phyloP scores from a whole-genome alignment of 2,329 filamentous ascomycete species.

The Colletotrichum nymphaeae region DNA sequence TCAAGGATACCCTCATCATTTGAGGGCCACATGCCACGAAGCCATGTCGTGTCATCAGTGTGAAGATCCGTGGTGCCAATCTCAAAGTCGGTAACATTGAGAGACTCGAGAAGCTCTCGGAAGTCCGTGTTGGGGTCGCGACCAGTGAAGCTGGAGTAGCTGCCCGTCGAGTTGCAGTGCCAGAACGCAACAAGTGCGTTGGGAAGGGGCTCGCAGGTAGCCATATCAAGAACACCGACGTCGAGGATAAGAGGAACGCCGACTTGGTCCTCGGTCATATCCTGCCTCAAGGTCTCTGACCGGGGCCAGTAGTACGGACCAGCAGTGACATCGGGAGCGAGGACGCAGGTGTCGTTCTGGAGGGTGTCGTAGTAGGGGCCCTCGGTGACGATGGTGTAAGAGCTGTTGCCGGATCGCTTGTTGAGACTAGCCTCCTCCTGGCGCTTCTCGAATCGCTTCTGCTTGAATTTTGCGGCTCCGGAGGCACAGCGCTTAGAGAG shows the following conservation, averaged over 20 bases:
- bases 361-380: constrained; percentile 6
- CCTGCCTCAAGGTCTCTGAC: constrained; percentile 5
- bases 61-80: constrained; percentile 5
- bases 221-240: constrained; percentile 21
- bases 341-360: constrained; percentile 52
- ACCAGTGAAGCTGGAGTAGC: constrained; percentile 5
- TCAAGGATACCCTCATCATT: constrained; percentile 11
- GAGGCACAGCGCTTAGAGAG: constrained; percentile 11
- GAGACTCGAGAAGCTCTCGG: neutral
- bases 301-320: constrained; percentile 55
- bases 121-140: constrained; percentile 7
- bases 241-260: constrained; percentile 19
- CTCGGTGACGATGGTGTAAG: constrained; percentile 8
- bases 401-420: constrained; percentile 5
- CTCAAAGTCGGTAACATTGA: constrained; percentile 4
- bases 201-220: constrained; percentile 18
- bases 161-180: constrained; percentile 10
- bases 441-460: neutral
- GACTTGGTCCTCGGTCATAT: constrained; percentile 15
- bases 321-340: constrained; percentile 58
- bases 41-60: neutral
- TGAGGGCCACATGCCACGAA: constrained; percentile 4
- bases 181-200: constrained; percentile 9
- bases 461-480: constrained; percentile 2
- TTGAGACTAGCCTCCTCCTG: neutral